phyloP scores from a whole-genome alignment of 176 grass and related monocot species.

The Miscanthus lutarioriparius region DNA sequence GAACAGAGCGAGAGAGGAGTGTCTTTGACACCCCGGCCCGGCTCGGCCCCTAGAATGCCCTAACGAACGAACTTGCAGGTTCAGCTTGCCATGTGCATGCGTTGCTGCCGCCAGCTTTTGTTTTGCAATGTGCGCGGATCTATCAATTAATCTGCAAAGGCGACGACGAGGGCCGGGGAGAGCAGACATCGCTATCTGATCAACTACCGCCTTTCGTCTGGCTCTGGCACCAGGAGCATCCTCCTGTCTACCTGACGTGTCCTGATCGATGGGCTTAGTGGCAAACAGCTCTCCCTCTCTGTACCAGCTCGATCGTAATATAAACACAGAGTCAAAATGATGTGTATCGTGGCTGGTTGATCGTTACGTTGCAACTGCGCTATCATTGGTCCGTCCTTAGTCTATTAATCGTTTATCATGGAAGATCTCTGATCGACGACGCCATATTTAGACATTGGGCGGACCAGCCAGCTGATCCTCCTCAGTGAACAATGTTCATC shows the following conservation, averaged over 20 bases:
- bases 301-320: neutral
- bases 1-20: too few species aligned
- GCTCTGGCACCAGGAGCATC: neutral
- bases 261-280: constrained; percentile 12
- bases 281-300: constrained; percentile 4
- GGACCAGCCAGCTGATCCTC: too few species aligned
- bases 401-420: neutral
- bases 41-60: too few species aligned
- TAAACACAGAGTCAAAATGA: neutral
- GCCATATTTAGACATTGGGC: neutral
- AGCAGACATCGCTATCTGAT: constrained; percentile 15
- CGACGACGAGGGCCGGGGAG: neutral
- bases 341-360: neutral
- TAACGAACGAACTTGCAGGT: too few species aligned
- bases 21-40: too few species aligned
- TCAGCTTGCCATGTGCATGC: too few species aligned
- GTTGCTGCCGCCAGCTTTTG: too few species aligned
- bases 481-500: too few species aligned
- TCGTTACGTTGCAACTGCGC: constrained; percentile 12
- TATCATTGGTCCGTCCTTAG: neutral
- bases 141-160: constrained; percentile 22
- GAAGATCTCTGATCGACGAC: neutral
- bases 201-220: neutral
- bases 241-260: neutral
- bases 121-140: neutral